These are phyloP conservation scores for Fusarium ramigenum DNA, from an alignment of 2,329 filamentous ascomycete genomes.

Conservation along the genomic window DNA sequence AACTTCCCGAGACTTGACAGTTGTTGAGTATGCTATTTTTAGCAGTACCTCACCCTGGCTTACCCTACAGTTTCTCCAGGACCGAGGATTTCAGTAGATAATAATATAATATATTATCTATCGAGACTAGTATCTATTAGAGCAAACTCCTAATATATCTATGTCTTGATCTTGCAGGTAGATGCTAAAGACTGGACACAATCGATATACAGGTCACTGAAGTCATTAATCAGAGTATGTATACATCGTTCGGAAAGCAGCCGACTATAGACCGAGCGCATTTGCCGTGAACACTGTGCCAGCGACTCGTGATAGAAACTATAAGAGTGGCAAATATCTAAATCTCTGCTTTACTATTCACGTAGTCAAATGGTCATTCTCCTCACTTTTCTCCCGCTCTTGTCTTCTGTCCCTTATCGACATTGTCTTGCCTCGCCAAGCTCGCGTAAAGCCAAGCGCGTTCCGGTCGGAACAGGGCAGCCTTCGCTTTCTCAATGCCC, in stretches of 20 bases:
- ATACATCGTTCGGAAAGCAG: background rate
- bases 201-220: no score
- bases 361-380: background rate
- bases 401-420: no score
- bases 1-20: background rate
- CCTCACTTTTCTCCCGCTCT: background rate
- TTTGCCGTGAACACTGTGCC: rapidly evolving
- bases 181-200: no score
- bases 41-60: rapidly evolving
- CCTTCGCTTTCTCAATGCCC: background rate
- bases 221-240: no score
- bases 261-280: rapidly evolving
- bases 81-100: rapidly evolving
- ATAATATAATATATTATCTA: background rate
- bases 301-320: rapidly evolving
- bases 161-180: rapidly evolving
- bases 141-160: rapidly evolving
- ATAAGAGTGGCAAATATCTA: background rate
- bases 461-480: background rate
- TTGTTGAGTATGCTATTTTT: background rate
- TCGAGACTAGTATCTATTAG: no score
- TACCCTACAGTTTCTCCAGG: background rate
- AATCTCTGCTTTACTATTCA: no score
- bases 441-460: background rate
- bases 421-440: background rate